Conservation (phyloP, 2,329 filamentous ascomycete genomes). For the Colletotrichum scovillei region DNA sequence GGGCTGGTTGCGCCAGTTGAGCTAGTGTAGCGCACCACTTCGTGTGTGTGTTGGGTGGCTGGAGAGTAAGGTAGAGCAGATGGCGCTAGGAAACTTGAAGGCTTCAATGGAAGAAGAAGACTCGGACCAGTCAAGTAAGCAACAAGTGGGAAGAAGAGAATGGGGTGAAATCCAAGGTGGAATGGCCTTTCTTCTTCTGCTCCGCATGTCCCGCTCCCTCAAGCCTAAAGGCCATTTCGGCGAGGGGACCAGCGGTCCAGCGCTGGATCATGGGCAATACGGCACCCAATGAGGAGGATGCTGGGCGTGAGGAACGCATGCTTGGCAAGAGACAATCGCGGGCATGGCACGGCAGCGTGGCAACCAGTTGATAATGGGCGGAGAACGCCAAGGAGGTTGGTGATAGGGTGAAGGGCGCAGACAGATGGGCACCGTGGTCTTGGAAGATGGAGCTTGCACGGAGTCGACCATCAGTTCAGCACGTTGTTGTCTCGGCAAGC, state of each 20-base stretch:
- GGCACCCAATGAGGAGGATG: constrained; percentile 30
- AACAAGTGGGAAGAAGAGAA: not conserved
- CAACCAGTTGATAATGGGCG: constrained; percentile 32
- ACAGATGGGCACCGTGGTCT: constrained; percentile 7
- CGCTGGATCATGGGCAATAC: constrained; percentile 3
- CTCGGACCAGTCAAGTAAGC: not conserved
- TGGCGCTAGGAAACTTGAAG: not conserved
- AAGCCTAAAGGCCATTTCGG: constrained; percentile 11
- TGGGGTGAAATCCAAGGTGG: constrained; percentile 17
- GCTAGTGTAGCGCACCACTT: not conserved
- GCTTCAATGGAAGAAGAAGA: not conserved
- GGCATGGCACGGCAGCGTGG: constrained; percentile 35
- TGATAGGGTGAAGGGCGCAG: constrained; percentile 10
- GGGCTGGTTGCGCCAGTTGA: not conserved
- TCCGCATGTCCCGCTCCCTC: constrained; percentile 31
- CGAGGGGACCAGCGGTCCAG: constrained; percentile 8
- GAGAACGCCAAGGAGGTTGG: constrained; percentile 31
- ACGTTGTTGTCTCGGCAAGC: constrained; percentile 26
- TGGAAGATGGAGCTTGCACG: constrained; percentile 17
- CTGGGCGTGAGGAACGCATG: constrained; percentile 27
- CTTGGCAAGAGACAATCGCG: constrained; percentile 35
- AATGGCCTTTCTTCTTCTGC: constrained; percentile 34
- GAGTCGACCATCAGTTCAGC: not conserved
- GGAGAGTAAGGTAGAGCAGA: not conserved
- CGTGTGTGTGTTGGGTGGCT: not conserved